phyloP scores from a whole-genome alignment of 768 basidiomycete genomes.

The Leccinum olivaceopallidum region DNA sequence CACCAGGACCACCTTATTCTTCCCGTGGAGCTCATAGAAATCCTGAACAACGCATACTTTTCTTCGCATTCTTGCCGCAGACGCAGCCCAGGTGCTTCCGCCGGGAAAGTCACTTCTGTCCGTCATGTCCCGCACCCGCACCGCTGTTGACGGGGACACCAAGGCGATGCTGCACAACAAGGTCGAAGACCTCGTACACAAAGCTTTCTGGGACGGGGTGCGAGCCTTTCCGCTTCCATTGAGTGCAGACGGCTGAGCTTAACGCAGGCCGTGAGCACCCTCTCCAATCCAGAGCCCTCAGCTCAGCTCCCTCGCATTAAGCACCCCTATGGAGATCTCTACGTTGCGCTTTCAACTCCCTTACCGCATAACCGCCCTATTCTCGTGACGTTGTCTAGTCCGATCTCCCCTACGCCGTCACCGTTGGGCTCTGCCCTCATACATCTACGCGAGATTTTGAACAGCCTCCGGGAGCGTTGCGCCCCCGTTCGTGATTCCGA shows the following conservation, averaged over 20 bases:
- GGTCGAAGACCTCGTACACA: slow-evolving; percentile 50
- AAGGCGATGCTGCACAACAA: slow-evolving; percentile 45
- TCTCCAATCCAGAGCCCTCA: slow-evolving; percentile 60
- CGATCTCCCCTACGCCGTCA: slow-evolving; percentile 65
- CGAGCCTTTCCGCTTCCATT: slow-evolving; percentile 21
- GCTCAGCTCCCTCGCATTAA: slow-evolving; percentile 61
- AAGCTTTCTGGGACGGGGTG: slow-evolving; percentile 78
- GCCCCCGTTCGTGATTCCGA: slow-evolving; percentile 63
- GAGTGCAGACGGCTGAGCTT: slow-evolving; percentile 21
- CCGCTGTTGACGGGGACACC: slow-evolving; percentile 16
- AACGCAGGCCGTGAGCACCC: slow-evolving; percentile 51
- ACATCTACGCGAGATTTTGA: slow-evolving; percentile 55
- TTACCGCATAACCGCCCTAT: slow-evolving; percentile 56
- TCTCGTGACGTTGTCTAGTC: slow-evolving; percentile 53
- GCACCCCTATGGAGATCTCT: slow-evolving; percentile 54
- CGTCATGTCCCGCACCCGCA: slow-evolving; percentile 44
- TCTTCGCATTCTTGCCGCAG: slow-evolving; percentile 65
- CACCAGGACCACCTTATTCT: slow-evolving; percentile 33
- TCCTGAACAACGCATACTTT: slow-evolving; percentile 61
- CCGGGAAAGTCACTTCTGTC: slow-evolving; percentile 73
- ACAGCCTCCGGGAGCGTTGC: slow-evolving; percentile 57
- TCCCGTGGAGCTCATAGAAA: slow-evolving; percentile 55
- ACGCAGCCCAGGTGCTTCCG: slow-evolving; percentile 61
- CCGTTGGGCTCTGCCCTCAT: slow-evolving; percentile 59
- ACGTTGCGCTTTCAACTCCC: slow-evolving; percentile 51